Conservation (phyloP, 176 grass and related monocot species). For the Cenchrus americanus region DNA sequence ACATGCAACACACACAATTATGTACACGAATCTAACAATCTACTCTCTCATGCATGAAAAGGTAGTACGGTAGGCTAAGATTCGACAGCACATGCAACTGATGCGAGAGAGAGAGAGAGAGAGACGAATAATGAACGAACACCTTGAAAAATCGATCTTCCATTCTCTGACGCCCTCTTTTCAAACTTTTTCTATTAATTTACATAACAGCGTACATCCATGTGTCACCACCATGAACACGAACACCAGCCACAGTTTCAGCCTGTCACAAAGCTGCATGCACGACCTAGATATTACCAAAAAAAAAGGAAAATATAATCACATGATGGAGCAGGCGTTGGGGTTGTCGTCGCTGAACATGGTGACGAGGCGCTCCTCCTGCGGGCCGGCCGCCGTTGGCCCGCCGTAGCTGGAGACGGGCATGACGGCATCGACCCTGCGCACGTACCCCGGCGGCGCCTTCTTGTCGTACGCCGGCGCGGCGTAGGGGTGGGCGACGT, state of each 20-base stretch:
- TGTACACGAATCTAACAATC: not conserved
- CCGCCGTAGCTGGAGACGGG: conserved; percentile 59
- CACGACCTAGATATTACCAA: too few species aligned
- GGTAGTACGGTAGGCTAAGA: conserved; percentile 13
- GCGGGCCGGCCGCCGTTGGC: conserved; percentile 37
- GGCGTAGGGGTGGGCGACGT: conserved; percentile 74
- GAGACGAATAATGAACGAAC: not conserved
- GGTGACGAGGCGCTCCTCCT: conserved; percentile 73
- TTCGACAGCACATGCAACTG: conserved; percentile 36
- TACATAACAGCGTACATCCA: not conserved
- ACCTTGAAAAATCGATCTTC: not conserved
- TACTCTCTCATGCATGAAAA: not conserved
- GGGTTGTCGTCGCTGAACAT: conserved; percentile 97
- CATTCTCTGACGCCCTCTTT: not conserved
- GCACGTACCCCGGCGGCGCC: conserved; percentile 86
- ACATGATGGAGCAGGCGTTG: conserved; percentile 98
- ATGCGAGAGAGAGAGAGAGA: not conserved
- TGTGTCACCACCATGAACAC: conserved; percentile 3
- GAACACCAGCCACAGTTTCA: not conserved
- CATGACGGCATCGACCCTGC: conserved; percentile 68
- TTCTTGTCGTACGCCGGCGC: conserved; percentile 67
- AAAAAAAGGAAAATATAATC: not conserved
- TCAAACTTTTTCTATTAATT: not conserved
- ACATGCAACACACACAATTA: not conserved
- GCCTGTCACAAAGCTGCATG: not conserved